Evolutionary conservation across 176 grass and related monocot genomes (phyloP), one percentile per base, ranked within the genome.

Genomic region (Avena insularis): DNA sequence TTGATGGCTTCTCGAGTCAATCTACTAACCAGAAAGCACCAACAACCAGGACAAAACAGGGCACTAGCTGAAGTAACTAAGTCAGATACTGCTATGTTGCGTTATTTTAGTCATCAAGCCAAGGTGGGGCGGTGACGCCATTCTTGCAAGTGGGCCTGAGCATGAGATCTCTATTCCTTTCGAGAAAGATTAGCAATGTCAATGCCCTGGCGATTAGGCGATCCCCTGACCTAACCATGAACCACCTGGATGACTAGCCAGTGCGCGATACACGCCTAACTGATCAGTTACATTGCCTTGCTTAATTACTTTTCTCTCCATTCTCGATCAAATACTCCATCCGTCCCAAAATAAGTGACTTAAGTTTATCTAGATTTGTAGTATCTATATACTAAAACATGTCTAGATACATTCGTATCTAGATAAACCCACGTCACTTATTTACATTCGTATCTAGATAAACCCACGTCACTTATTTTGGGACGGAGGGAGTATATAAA

Each of bases 171-270:
- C 50, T 83, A 55, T 63, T 25, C 54, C 29, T 21, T 31, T 54
- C 5, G 16, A 3, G 25, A 27, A 61, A 48, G 17, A 62, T 64
- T 78, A 71, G 62, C 73, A 49, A 23, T 25, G 56, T 74, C 75
- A 87, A 87, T 79, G 19, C 56, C 57, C 74, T 83, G 83, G 64
- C 6, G 56, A 46, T 83, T 87, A 79, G 46, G 11, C 17, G 35
- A 83, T 48, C 11, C n/a, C 47, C 23, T 77, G 25, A 58, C 54
- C 9, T 65, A 60, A 38, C 40, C 77, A 85, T 2, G 31, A 49
- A 49, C 40, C 77, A 81, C 82, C 56, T 81, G 33, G 48, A 13
- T 73, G 45, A 21, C 45, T 64, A 77, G 17, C 12, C 3, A 65
- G 35, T 9, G 8, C 38, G 25, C 15, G 14, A 63, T 33, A 15